phyloP scores from a whole-genome alignment of 2,329 filamentous ascomycete genomes.

The Aureobasidium subglaciale region DNA sequence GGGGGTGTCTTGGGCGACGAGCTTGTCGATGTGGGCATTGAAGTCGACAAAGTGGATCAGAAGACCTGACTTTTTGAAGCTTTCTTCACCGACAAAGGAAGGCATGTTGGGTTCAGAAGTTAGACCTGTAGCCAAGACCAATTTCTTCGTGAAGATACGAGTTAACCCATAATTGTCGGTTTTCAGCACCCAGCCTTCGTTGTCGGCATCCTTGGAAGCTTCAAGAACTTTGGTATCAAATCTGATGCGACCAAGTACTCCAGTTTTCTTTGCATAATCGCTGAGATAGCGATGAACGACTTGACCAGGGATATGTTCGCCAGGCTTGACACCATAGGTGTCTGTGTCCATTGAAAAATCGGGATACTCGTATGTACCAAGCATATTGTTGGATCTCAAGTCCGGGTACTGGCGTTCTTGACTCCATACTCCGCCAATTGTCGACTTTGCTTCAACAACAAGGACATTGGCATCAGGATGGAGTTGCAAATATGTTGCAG shows the following conservation, averaged over 20 bases:
- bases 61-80: constrained; percentile 39
- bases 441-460: constrained; percentile 36
- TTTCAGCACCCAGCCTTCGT: constrained; percentile 21
- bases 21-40: constrained; percentile 28
- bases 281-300: constrained; percentile 52
- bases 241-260: constrained; percentile 42
- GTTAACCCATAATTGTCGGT: neutral
- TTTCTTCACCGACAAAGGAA: constrained; percentile 40
- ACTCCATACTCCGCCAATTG: constrained; percentile 63
- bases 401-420: constrained; percentile 59
- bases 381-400: constrained; percentile 66
- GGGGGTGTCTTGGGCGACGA: constrained; percentile 31
- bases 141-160: constrained; percentile 31
- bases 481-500: constrained; percentile 43
- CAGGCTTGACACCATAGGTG: constrained; percentile 40
- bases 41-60: constrained; percentile 55
- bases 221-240: constrained; percentile 44
- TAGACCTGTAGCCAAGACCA: constrained; percentile 57
- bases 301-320: constrained; percentile 53
- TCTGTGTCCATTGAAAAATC: constrained; percentile 61
- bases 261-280: constrained; percentile 48
- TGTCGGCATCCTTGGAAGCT: neutral
- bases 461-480: constrained; percentile 35
- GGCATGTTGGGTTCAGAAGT: constrained; percentile 53
- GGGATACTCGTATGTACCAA: constrained; percentile 65